phyloP scores from a whole-genome alignment of 352 stramenopile genomes.

The Globisporangium spinosum region DNA sequence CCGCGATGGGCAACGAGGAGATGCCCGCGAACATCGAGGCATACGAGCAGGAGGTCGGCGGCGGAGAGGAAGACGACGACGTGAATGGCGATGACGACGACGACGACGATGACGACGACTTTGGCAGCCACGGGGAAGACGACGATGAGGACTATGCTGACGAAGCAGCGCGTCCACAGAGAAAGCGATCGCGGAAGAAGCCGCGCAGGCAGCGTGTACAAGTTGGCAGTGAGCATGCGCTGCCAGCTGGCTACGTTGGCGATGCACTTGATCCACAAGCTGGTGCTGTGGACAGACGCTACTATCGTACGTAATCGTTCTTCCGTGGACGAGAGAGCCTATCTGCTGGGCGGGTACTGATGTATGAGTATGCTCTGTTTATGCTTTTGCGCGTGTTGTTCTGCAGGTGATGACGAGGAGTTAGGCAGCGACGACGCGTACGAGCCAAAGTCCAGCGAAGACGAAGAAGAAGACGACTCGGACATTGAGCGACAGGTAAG shows the following conservation, averaged over 20 bases:
- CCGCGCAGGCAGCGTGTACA: background rate
- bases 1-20: conserved; percentile 67
- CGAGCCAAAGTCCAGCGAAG: conserved; percentile 57
- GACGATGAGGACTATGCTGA: conserved; percentile 12
- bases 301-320: conserved; percentile 8
- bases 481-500: conserved; percentile 71
- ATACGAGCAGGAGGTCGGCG: conserved; percentile 28
- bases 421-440: conserved; percentile 56
- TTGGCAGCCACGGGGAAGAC: conserved; percentile 19
- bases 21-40: conserved; percentile 46
- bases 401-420: conserved; percentile 18
- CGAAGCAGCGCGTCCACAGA: background rate
- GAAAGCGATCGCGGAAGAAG: conserved; percentile 9
- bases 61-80: conserved; percentile 25
- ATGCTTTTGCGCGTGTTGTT: background rate
- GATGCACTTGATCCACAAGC: background rate
- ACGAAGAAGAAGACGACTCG: conserved; percentile 78
- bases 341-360: background rate
- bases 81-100: conserved; percentile 18
- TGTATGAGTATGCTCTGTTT: background rate
- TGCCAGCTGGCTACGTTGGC: background rate
- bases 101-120: background rate
- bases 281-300: background rate
- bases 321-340: background rate
- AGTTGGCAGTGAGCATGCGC: background rate